phyloP scores from a whole-genome alignment of 495 filamentous ascomycete genomes.

The Parathielavia hyrcaniae region DNA sequence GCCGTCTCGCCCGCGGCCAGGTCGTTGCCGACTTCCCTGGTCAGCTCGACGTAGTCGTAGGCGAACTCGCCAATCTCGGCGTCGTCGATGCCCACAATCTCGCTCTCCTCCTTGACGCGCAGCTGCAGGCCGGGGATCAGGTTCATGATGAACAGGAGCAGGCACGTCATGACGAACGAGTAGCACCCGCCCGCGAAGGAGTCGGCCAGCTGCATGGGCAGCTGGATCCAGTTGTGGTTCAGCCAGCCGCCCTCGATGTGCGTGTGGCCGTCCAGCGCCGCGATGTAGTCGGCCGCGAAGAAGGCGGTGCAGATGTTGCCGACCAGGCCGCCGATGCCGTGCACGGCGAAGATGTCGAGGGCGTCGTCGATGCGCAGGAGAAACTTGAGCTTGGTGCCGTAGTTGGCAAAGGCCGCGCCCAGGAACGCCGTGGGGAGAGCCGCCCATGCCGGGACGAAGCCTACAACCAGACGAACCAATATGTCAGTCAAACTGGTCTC shows the following conservation, averaged over 20 bases:
- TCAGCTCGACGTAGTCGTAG: constrained; percentile 96
- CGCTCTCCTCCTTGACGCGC: constrained; percentile 75
- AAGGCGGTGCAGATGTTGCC: constrained; percentile 88
- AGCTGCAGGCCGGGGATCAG: constrained; percentile 79
- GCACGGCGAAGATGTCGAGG: constrained; percentile 92
- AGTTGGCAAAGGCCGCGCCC: constrained; percentile 82
- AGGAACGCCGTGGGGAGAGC: constrained; percentile 84
- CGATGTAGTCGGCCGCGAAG: constrained; percentile 91
- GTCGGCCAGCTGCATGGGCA: constrained; percentile 87
- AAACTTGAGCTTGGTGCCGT: constrained; percentile 96
- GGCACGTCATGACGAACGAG: constrained; percentile 79
- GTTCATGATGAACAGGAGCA: constrained; percentile 89
- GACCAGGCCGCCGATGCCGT: constrained; percentile 79
- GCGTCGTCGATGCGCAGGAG: constrained; percentile 81
- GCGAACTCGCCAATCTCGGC: constrained; percentile 97
- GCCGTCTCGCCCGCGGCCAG: constrained; percentile 24
- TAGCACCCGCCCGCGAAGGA: constrained; percentile 78
- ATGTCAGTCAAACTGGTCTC: too few species aligned
- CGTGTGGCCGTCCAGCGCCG: constrained; percentile 71
- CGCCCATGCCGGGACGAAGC: constrained; percentile 85
- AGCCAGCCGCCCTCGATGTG: constrained; percentile 79
- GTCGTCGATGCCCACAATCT: constrained; percentile 91
- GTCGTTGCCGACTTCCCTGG: constrained; percentile 56
- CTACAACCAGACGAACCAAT: constrained; percentile 49
- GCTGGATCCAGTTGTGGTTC: constrained; percentile 84